Evolutionary conservation across 75 land plant genomes (phyloP).

Genomic region (Sequoiadendron giganteum): DNA sequence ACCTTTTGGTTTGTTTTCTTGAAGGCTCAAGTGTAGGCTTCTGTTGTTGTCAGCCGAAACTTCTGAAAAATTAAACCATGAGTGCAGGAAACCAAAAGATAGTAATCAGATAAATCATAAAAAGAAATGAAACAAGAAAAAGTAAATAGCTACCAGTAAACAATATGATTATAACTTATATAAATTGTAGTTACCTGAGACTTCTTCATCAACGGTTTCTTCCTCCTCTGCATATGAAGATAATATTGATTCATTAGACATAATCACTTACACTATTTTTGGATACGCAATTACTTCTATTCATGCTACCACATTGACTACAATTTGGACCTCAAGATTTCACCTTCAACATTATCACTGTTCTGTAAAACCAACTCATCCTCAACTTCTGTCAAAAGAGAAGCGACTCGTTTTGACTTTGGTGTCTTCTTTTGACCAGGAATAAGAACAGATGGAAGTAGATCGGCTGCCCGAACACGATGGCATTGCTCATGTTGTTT

Average conservation of each 20-base stretch:
- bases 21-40: constrained; percentile 40
- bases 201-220: neutral
- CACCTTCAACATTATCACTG: constrained; percentile 36
- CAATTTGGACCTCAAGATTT: neutral
- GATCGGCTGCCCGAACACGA: constrained; percentile 72
- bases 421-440: constrained; percentile 87
- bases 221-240: neutral
- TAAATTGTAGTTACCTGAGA: neutral
- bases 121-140: neutral
- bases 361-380: constrained; percentile 49
- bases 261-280: neutral
- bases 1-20: constrained; percentile 55
- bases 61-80: constrained; percentile 16
- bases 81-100: neutral
- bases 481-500: constrained; percentile 67
- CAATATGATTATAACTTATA: neutral
- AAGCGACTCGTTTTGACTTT: constrained; percentile 70
- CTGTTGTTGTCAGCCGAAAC: constrained; percentile 11
- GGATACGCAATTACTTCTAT: neutral
- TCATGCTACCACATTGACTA: neutral
- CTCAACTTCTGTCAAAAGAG: constrained; percentile 48
- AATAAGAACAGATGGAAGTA: constrained; percentile 41
- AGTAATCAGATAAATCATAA: neutral
- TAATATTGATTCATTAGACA: neutral
- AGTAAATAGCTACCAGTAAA: neutral